Evolutionary conservation across 371 early-diverging fungal genomes (phyloP), one percentile per base, ranked within the genome.

Genomic region (Rhizopus delemar): DNA sequence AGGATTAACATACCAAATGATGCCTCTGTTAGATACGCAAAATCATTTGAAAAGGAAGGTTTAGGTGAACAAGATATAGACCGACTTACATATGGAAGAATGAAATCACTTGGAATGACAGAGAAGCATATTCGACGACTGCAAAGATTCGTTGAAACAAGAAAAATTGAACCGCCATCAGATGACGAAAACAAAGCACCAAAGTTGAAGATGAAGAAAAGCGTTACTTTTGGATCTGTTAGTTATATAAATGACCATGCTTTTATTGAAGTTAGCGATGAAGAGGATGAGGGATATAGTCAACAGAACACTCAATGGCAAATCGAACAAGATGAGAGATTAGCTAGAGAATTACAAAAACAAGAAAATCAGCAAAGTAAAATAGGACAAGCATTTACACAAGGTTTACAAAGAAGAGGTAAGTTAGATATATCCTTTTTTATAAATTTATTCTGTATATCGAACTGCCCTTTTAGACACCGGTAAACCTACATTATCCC

Each of bases 51-150:
- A n/a, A 80, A 75, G 0, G 90, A 93, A 54, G 79, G 84, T 38
- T 65, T 97, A 65, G 91, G 90, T 57, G 77, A 86, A 32, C 66
- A 71, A 15, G 85, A 87, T 55, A 63, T 97, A 33, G 82, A 87
- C 4, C 89, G 88, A 16, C 65, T 96, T 41, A 90, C 83, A 39
- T 78, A 87, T 36, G 85, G 88, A 6, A 71, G 83, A 3, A 81
- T 95, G 74, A 84, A 87, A 53, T 73, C 79, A 8, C 75, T 96
- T 46, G 92, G 91, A 6, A 85, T 95, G 60, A 76, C 85, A 13
- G 93, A 93, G 66, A 88, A 88, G 0, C 91, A 95, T 65, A 88
- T 93, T n/a, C 81, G 86, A 49, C 81, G 92, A n/a, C 79, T 95
- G 22, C 82, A 86, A 46, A 86, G 90, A n/a, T 83, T 70, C 48